Percentiles rank a stretch among this genome's conserved stretches.
Conservation (phyloP, 2,329 filamentous ascomycete genomes). For the Microsporum ferrugineum region DNA sequence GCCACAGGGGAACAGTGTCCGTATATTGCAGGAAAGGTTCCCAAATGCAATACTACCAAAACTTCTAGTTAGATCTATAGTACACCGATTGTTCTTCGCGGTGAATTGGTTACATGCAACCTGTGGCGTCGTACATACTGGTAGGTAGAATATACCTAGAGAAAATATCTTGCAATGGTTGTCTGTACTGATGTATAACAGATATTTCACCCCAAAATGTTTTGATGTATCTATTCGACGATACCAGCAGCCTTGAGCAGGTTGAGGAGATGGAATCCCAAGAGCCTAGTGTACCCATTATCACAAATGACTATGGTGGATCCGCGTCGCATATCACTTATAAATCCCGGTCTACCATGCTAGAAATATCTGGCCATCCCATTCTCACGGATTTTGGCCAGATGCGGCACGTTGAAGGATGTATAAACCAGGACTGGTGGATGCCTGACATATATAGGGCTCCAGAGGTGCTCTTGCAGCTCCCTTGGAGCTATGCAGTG, state of each 20-base stretch:
- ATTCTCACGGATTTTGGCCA: slow-evolving; percentile 20
- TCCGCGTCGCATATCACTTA: slow-evolving; percentile 6
- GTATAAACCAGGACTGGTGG: slow-evolving; percentile 14
- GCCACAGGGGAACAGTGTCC: slow-evolving; percentile 19
- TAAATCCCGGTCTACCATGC: slow-evolving; percentile 7
- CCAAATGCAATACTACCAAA: slow-evolving; percentile 16
- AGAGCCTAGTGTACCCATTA: slow-evolving; percentile 10
- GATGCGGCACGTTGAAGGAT: slow-evolving; percentile 6
- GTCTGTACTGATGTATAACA: background rate
- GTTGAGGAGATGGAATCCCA: slow-evolving; percentile 11
- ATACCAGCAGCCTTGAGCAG: slow-evolving; percentile 9
- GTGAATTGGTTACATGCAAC: slow-evolving; percentile 15
- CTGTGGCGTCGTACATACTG: slow-evolving; percentile 16
- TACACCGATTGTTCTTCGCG: slow-evolving; percentile 14
- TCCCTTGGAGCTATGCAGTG: slow-evolving; percentile 17
- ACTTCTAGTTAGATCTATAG: slow-evolving; percentile 14
- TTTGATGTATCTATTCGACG: slow-evolving; percentile 6
- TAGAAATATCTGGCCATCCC: slow-evolving; percentile 11
- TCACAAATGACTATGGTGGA: slow-evolving; percentile 4
- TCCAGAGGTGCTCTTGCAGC: slow-evolving; percentile 17
- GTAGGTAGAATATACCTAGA: slow-evolving; percentile 6
- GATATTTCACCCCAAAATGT: slow-evolving; percentile 15
- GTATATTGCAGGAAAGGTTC: slow-evolving; percentile 16
- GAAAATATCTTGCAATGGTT: too few relatives aligned
- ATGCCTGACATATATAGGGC: slow-evolving; percentile 21